These are phyloP conservation scores for Xylaria cubensis DNA, from an alignment of 495 filamentous ascomycete genomes.

Conservation along the genomic window DNA sequence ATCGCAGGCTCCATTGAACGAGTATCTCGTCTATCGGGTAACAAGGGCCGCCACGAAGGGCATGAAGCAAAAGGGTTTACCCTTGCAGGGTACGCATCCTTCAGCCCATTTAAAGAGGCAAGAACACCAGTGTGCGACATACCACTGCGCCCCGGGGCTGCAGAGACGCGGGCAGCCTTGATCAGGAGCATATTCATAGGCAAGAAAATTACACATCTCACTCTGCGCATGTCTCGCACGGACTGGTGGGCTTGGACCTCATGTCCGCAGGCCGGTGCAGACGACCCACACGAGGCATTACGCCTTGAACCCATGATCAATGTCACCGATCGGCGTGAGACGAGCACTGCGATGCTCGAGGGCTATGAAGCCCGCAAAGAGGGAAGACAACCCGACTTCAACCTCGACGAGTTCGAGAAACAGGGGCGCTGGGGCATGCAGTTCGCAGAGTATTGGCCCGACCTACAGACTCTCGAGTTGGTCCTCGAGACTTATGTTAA, in stretches of 20 bases:
- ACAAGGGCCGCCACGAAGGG: slow-evolving; percentile 32
- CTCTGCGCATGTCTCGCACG: slow-evolving; percentile 38
- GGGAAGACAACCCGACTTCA: slow-evolving; percentile 36
- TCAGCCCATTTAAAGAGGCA: slow-evolving; percentile 23
- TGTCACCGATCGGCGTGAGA: slow-evolving; percentile 28
- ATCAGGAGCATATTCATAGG: slow-evolving; percentile 32
- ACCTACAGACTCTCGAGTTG: slow-evolving; percentile 34
- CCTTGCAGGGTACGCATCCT: slow-evolving; percentile 28
- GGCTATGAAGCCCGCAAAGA: slow-evolving; percentile 37
- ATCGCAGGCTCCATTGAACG: slow-evolving; percentile 35
- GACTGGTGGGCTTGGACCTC: slow-evolving; percentile 41
- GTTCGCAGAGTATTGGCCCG: slow-evolving; percentile 37
- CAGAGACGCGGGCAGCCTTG: slow-evolving; percentile 11
- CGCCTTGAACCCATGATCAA: slow-evolving; percentile 42
- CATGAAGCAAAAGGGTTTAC: slow-evolving; percentile 31
- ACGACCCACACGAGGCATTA: slow-evolving; percentile 27
- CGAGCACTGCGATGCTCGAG: slow-evolving; percentile 31
- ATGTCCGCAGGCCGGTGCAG: not conserved
- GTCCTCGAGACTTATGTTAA: slow-evolving; percentile 35
- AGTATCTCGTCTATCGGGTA: slow-evolving; percentile 37
- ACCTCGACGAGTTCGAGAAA: slow-evolving; percentile 36
- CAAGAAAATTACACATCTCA: slow-evolving; percentile 37
- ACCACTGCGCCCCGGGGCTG: slow-evolving; percentile 6
- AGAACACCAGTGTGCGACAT: not conserved
- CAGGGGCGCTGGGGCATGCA: slow-evolving; percentile 37